Evolutionary conservation across 108 stramenopile species (phyloP).

Genomic region (Cyclotella baltica): DNA sequence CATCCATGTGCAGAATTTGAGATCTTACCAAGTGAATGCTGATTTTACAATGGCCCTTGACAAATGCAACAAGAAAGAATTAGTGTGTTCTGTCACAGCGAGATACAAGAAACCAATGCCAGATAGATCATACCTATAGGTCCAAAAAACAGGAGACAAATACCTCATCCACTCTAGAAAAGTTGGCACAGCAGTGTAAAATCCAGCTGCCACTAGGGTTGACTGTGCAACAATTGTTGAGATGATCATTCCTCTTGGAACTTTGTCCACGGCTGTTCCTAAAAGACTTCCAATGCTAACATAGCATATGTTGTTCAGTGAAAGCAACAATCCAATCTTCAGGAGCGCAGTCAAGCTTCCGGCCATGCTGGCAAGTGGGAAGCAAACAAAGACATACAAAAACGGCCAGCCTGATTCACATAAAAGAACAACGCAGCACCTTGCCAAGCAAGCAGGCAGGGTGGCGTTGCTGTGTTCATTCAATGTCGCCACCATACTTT

Average conservation of each 20-base stretch:
- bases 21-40: constrained; percentile 9
- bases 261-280: background rate
- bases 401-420: constrained; percentile 13
- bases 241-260: constrained; percentile 11
- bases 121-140: background rate
- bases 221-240: constrained; percentile 15
- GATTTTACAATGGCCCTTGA: constrained; percentile 29
- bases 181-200: constrained; percentile 3
- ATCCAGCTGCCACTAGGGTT: constrained; percentile 11
- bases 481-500: background rate
- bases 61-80: no score
- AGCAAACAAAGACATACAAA: constrained; percentile 12
- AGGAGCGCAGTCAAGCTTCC: constrained; percentile 2
- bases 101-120: no score
- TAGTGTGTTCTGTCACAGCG: no score
- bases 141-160: constrained; percentile 19
- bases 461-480: background rate
- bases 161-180: constrained; percentile 19
- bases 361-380: constrained; percentile 6
- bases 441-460: background rate
- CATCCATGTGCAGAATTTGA: no score
- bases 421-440: background rate
- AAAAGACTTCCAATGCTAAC: background rate
- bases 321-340: background rate
- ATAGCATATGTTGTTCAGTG: constrained; percentile 21